phyloP scores from a whole-genome alignment of 108 stramenopile genomes.

The Conticribra guillardii region DNA sequence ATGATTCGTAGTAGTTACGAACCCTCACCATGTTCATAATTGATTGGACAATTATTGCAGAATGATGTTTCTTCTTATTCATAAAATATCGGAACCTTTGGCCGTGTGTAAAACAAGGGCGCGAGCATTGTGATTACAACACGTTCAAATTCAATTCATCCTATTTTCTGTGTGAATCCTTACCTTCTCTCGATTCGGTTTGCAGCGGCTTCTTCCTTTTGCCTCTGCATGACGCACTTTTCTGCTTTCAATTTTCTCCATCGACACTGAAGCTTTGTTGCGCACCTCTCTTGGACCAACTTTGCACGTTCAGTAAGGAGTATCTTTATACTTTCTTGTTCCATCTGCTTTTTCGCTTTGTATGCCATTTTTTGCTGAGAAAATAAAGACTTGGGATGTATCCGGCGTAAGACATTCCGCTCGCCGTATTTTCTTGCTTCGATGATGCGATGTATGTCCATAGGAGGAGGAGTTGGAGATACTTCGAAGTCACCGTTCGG shows the following conservation, averaged over 20 bases:
- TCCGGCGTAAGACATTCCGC: conserved; percentile 13
- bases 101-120: background rate
- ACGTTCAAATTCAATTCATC: background rate
- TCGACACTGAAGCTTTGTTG: conserved; percentile 29
- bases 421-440: conserved; percentile 37
- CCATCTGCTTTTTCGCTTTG: conserved; percentile 22
- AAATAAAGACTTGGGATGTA: conserved; percentile 30
- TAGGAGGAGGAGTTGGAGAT: conserved; percentile 33
- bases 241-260: conserved; percentile 36
- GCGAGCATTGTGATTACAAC: background rate
- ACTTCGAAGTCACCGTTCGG: conserved; percentile 13
- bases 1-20: conserved; percentile 14
- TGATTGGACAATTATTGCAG: conserved; percentile 36
- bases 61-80: conserved; percentile 11
- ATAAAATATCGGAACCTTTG: conserved; percentile 23
- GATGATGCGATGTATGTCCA: conserved; percentile 41
- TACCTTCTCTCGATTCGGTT: conserved; percentile 41
- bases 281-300: conserved; percentile 27
- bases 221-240: background rate
- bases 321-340: conserved; percentile 8
- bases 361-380: conserved; percentile 24
- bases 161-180: background rate
- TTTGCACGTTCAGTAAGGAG: conserved; percentile 21
- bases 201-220: conserved; percentile 25
- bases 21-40: conserved; percentile 23